phyloP scores from a whole-genome alignment of 352 stramenopile genomes.

The Phytopythium ostracodes region DNA sequence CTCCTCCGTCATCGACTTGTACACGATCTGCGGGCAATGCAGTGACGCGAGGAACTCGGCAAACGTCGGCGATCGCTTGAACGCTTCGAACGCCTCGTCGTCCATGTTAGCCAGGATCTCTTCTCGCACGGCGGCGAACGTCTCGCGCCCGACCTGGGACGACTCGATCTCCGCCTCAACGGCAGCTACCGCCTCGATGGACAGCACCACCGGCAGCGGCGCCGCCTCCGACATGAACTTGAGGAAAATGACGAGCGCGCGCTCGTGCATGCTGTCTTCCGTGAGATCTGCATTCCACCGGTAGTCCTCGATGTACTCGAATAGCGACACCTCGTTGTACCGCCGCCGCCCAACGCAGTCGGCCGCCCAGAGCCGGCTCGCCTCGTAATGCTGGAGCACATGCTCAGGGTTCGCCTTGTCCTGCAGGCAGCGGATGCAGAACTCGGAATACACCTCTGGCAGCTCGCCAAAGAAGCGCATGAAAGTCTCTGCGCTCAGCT shows the following conservation, averaged over 20 bases:
- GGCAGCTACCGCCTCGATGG: conserved; percentile 16
- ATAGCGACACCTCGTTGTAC: conserved; percentile 49
- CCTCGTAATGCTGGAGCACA: conserved; percentile 68
- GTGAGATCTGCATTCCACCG: conserved; percentile 47
- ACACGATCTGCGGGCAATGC: conserved; percentile 42
- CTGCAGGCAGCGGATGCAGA: conserved; percentile 64
- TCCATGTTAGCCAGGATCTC: conserved; percentile 56
- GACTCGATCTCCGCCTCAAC: conserved; percentile 44
- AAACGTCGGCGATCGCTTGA: conserved; percentile 43
- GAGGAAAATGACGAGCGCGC: conserved; percentile 54
- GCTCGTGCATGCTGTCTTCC: conserved; percentile 48
- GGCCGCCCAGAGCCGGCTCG: conserved; percentile 49
- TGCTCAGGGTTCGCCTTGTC: conserved; percentile 41
- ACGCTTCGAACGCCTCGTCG: conserved; percentile 38
- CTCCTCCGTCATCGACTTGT: conserved; percentile 33
- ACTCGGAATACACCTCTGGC: conserved; percentile 57
- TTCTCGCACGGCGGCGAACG: conserved; percentile 36
- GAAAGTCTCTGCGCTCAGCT: conserved; percentile 35
- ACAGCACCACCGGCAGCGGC: conserved; percentile 30
- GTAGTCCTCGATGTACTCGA: conserved; percentile 69
- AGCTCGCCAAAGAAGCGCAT: conserved; percentile 50
- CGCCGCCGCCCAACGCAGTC: conserved; percentile 41
- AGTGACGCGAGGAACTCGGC: conserved; percentile 38
- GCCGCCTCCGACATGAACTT: conserved; percentile 42
- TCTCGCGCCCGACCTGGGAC: conserved; percentile 27